Conservation (phyloP, 371 early-diverging fungal genomes). For the Mucor circinelloides region DNA sequence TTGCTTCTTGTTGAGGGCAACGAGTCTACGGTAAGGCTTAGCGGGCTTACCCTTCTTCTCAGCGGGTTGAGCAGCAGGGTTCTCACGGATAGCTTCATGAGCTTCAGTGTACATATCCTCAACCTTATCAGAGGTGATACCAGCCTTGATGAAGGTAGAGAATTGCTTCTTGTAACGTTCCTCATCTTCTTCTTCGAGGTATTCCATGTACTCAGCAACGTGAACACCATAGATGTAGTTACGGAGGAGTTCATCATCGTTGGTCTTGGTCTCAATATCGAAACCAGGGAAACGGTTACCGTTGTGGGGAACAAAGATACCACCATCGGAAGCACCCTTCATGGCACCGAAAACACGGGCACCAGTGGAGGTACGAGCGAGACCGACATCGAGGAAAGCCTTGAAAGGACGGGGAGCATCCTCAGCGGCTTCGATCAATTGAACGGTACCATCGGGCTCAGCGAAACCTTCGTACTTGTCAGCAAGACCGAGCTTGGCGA, state of each 20-base stretch:
- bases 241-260: constrained; percentile 95
- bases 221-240: constrained; percentile 99
- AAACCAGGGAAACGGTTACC: constrained; percentile 99
- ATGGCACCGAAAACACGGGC: constrained; percentile 98
- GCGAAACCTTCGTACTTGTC: constrained; percentile 95
- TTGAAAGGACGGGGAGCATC: constrained; percentile 98
- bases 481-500: constrained; percentile 94
- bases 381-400: constrained; percentile 99
- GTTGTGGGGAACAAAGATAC: constrained; percentile 98
- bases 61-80: constrained; percentile 77
- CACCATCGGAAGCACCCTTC: constrained; percentile 99
- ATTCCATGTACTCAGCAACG: constrained; percentile 98
- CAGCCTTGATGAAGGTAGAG: constrained; percentile 92
- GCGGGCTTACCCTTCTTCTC: constrained; percentile 70
- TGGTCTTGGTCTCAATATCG: constrained; percentile 85
- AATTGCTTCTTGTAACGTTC: constrained; percentile 98
- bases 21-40: constrained; percentile 64
- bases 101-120: constrained; percentile 96
- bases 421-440: constrained; percentile 89
- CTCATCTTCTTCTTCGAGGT: constrained; percentile 98
- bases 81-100: constrained; percentile 93
- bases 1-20: constrained; percentile 88
- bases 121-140: constrained; percentile 90
- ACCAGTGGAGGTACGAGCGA: constrained; percentile 98
- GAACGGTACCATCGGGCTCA: constrained; percentile 92